Conservation (phyloP, 2,329 filamentous ascomycete species). For the Setomelanomma holmii region DNA sequence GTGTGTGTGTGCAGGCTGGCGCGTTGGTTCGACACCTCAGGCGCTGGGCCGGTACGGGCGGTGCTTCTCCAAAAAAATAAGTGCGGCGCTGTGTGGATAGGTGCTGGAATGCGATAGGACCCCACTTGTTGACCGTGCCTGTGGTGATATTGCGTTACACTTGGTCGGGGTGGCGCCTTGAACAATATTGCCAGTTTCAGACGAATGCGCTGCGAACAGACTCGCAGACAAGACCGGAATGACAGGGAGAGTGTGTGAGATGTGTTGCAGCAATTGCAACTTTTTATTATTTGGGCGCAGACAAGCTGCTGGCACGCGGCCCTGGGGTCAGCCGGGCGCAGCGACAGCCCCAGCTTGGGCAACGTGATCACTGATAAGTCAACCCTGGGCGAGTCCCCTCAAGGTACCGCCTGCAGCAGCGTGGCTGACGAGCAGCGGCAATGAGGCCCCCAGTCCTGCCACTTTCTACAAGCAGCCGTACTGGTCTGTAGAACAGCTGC, state of each 20-base stretch:
- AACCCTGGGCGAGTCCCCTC: slow-evolving; percentile 17
- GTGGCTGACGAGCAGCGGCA: slow-evolving; percentile 21
- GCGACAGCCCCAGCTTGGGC: slow-evolving; percentile 16
- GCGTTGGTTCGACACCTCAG: slow-evolving; percentile 10
- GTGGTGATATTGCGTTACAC: slow-evolving; percentile 27
- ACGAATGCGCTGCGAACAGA: slow-evolving; percentile 1
- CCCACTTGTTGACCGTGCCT: slow-evolving; percentile 28
- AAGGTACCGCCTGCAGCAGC: slow-evolving; percentile 18
- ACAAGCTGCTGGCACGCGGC: slow-evolving; percentile 32
- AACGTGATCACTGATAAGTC: slow-evolving; percentile 31
- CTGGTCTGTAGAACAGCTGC: slow-evolving; percentile 9
- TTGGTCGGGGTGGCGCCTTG: slow-evolving; percentile 17
- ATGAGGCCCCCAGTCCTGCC: slow-evolving; percentile 13
- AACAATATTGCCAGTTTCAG: slow-evolving; percentile 20
- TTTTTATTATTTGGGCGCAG: slow-evolving; percentile 28
- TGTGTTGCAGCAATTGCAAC: slow-evolving; percentile 20
- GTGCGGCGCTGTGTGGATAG: slow-evolving; percentile 28
- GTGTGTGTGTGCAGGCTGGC: slow-evolving; percentile 13
- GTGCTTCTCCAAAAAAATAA: slow-evolving; percentile 20
- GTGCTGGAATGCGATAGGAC: slow-evolving; percentile 36
- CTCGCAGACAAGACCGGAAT: slow-evolving; percentile 2
- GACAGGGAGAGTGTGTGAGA: slow-evolving; percentile 7
- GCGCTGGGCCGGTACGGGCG: slow-evolving; percentile 10
- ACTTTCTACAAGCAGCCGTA: slow-evolving; percentile 15
- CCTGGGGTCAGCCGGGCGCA: slow-evolving; percentile 28